Evolutionary conservation across 2,329 filamentous ascomycete species (phyloP).

Genomic region (Sclerotiophoma versabilis): DNA sequence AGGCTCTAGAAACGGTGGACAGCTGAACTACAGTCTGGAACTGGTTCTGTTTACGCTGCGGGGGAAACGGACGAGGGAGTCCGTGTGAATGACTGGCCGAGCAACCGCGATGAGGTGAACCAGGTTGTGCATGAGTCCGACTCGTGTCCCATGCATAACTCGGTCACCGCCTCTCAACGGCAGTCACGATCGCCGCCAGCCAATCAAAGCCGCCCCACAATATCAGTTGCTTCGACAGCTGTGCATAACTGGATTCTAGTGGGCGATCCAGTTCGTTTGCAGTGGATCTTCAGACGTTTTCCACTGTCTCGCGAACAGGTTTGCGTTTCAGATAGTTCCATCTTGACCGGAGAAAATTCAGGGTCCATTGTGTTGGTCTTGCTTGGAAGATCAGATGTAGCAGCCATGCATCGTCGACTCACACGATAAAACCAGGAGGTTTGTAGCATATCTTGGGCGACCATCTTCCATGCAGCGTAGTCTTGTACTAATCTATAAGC

Average conservation of each 20-base stretch:
- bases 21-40: slow-evolving; percentile 19
- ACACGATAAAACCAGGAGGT: not conserved
- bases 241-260: slow-evolving; percentile 14
- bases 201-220: slow-evolving; percentile 5
- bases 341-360: slow-evolving; percentile 15
- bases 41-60: slow-evolving; percentile 18
- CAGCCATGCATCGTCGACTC: not conserved
- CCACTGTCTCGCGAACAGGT: slow-evolving; percentile 12
- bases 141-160: slow-evolving; percentile 9
- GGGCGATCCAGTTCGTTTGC: slow-evolving; percentile 18
- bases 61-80: not conserved
- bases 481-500: too few relatives aligned
- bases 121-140: too few relatives aligned
- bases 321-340: slow-evolving; percentile 17
- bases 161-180: slow-evolving; percentile 6
- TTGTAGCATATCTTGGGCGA: not conserved
- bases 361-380: slow-evolving; percentile 6
- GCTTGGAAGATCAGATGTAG: not conserved
- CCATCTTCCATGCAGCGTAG: too few relatives aligned
- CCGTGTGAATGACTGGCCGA: slow-evolving; percentile 8
- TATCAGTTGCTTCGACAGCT: slow-evolving; percentile 10
- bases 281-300: slow-evolving; percentile 6
- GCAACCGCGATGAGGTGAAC: slow-evolving; percentile 4
- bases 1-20: slow-evolving; percentile 3
- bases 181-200: slow-evolving; percentile 1